These are phyloP conservation scores for Candida sphagnicola DNA, from an alignment of 805 yeast genomes.

Conservation along the genomic window DNA sequence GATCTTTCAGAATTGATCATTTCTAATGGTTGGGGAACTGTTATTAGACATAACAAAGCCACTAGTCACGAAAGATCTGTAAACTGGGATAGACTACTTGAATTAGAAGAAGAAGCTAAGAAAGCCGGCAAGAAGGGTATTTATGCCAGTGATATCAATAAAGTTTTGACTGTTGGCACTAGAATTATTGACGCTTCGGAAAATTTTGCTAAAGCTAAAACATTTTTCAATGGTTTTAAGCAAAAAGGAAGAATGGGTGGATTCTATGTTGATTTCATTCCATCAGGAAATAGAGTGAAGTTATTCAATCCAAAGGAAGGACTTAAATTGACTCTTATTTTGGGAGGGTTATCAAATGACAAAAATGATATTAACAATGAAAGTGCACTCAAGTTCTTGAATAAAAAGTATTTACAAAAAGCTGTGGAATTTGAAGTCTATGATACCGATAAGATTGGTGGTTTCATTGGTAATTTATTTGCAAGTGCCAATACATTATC, in stretches of 20 bases:
- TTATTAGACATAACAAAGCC: slow-evolving; percentile 71
- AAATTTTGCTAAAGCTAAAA: slow-evolving; percentile 63
- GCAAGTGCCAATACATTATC: slow-evolving; percentile 40
- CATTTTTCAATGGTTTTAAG: slow-evolving; percentile 66
- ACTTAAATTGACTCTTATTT: slow-evolving; percentile 60
- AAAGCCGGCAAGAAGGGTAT: slow-evolving; percentile 57
- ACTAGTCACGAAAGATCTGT: slow-evolving; percentile 63
- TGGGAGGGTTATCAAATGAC: slow-evolving; percentile 64
- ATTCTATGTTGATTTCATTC: slow-evolving; percentile 63
- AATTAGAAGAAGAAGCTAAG: slow-evolving; percentile 59
- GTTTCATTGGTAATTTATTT: slow-evolving; percentile 70
- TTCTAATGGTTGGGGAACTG: slow-evolving; percentile 68
- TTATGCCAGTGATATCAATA: slow-evolving; percentile 44
- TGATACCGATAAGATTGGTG: slow-evolving; percentile 73
- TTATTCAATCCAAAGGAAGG: slow-evolving; percentile 70
- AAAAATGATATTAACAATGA: slow-evolving; percentile 35
- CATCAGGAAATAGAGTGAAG: slow-evolving; percentile 64
- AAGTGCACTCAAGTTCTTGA: slow-evolving; percentile 52
- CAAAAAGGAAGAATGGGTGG: slow-evolving; percentile 61
- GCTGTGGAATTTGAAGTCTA: slow-evolving; percentile 68
- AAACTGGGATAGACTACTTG: slow-evolving; percentile 74
- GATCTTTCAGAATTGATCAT: slow-evolving; percentile 64
- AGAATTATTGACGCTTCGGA: slow-evolving; percentile 80
- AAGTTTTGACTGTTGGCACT: slow-evolving; percentile 51
- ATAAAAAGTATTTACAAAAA: slow-evolving; percentile 60